These are phyloP conservation scores for Thuidium tamariscinum DNA, from an alignment of 225 moss, liverwort and hornwort species.

Conservation along the genomic window DNA sequence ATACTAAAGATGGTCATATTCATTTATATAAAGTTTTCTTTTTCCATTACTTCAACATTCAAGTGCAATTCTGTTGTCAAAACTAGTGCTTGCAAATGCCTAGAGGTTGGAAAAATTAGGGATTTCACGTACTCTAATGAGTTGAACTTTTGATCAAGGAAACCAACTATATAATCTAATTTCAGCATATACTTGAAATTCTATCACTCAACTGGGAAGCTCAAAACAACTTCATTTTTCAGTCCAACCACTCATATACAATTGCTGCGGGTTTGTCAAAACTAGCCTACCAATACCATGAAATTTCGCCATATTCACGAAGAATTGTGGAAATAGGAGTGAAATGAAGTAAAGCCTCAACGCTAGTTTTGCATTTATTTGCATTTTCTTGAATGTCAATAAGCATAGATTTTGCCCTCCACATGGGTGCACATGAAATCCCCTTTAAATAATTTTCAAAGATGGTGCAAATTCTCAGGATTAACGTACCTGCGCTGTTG, in stretches of 20 bases:
- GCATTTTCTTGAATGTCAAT: neutral
- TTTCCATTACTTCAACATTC: neutral
- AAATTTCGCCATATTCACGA: neutral
- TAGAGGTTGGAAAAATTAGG: neutral
- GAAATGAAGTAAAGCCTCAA: neutral
- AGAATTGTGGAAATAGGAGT: neutral
- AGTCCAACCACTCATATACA: neutral
- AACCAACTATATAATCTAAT: neutral
- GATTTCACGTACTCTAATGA: neutral
- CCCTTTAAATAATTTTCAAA: neutral
- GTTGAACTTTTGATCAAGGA: neutral
- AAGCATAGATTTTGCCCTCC: neutral
- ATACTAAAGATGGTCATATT: neutral
- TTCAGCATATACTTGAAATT: neutral
- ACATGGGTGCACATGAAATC: neutral
- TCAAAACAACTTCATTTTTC: neutral
- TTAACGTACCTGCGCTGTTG: conserved; percentile 40
- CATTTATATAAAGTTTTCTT: neutral
- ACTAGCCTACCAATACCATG: too few relatives aligned
- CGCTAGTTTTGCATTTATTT: neutral
- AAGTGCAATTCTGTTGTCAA: neutral
- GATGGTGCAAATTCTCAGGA: neutral
- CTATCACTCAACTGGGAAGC: neutral
- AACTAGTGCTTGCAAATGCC: neutral
- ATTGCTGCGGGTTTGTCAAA: neutral